These are phyloP conservation scores for Fragaria vesca DNA, from an alignment of 306 rosid species.

Conservation along the genomic window DNA sequence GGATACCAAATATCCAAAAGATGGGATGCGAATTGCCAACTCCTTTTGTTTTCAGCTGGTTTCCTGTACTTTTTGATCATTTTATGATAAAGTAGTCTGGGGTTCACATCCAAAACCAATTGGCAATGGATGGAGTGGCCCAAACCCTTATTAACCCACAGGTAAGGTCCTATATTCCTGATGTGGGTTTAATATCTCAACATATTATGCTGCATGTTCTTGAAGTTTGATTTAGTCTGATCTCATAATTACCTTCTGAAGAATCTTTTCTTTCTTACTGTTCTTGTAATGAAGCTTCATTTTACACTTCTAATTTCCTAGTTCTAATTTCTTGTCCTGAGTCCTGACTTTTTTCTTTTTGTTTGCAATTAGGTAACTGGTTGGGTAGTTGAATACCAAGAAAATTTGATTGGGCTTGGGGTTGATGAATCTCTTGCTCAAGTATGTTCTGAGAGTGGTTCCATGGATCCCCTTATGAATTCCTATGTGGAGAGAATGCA, in stretches of 20 bases:
- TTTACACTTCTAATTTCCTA: slow-evolving; percentile 12
- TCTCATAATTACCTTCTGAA: neutral
- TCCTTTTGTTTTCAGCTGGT: neutral
- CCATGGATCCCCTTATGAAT: slow-evolving; percentile 98
- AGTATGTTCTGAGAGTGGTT: slow-evolving; percentile 98
- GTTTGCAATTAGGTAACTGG: slow-evolving; percentile 73
- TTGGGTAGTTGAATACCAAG: slow-evolving; percentile 99
- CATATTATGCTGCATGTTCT: neutral
- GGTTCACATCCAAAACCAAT: too few species aligned
- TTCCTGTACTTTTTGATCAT: neutral
- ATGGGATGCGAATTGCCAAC: neutral
- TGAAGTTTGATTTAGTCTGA: neutral
- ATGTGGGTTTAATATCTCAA: too few species aligned
- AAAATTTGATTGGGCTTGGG: slow-evolving; percentile 81
- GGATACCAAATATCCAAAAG: neutral
- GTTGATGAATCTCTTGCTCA: slow-evolving; percentile 95
- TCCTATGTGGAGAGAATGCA: slow-evolving; percentile 98
- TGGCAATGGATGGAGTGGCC: too few species aligned
- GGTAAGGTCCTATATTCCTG: too few species aligned
- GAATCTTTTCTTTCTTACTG: slow-evolving; percentile 11
- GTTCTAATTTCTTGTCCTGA: neutral
- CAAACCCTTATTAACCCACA: too few species aligned
- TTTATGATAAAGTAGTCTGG: neutral
- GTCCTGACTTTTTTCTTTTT: slow-evolving; percentile 10
- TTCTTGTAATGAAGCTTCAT: neutral